A percentile compares a stretch with the other conserved stretches of the same genome.
phyloP scores from a whole-genome alignment of 1,284 basidiomycete genomes.

The Inonotus hispidus region DNA sequence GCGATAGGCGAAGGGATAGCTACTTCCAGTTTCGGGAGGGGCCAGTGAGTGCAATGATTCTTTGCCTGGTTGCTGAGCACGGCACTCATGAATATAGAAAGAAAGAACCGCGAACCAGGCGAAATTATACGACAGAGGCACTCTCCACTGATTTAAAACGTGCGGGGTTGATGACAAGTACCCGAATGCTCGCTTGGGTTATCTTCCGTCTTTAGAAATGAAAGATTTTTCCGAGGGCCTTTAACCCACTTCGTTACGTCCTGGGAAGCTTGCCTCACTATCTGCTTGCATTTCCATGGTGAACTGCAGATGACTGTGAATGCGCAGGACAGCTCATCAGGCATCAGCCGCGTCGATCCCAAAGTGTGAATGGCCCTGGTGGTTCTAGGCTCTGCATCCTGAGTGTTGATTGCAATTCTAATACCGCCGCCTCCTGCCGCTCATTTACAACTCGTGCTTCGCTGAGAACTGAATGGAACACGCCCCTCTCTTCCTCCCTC shows the following conservation, averaged over 20 bases:
- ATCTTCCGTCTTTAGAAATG: not conserved
- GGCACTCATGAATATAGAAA: no score
- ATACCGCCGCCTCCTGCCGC: not conserved
- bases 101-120: no score
- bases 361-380: constrained; percentile 34
- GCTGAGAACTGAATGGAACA: not conserved
- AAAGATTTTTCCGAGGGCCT: not conserved
- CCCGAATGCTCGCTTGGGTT: not conserved
- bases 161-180: no score
- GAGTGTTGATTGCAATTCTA: not conserved
- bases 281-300: constrained; percentile 30
- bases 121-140: no score
- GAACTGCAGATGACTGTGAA: constrained; percentile 39
- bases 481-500: not conserved
- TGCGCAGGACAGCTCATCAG: not conserved
- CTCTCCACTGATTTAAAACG: no score
- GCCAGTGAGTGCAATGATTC: not conserved
- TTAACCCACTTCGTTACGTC: not conserved
- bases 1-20: not conserved
- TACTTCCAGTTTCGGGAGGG: not conserved
- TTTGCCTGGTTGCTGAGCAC: not conserved
- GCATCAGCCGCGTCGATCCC: constrained; percentile 47
- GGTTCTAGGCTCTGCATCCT: constrained; percentile 50
- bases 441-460: constrained; percentile 1
- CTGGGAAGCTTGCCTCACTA: not conserved